phyloP scores from a whole-genome alignment of 2,329 filamentous ascomycete species.

The Fusarium agapanthi region DNA sequence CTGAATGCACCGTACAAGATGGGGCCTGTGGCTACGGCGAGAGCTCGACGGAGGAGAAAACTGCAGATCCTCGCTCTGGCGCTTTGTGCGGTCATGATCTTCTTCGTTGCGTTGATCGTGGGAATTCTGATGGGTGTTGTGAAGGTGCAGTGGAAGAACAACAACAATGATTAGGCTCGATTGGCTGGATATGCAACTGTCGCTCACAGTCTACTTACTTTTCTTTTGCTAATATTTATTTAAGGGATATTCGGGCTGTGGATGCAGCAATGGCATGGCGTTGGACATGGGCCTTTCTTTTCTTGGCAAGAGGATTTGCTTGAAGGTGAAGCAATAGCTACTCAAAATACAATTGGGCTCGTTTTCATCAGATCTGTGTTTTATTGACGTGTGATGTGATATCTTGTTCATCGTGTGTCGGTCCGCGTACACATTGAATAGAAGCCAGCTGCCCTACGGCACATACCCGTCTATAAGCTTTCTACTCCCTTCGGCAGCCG shows the following conservation, averaged over 20 bases:
- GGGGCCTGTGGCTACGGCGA: conserved; percentile 36
- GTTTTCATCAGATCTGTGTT: no score
- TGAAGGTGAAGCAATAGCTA: not conserved
- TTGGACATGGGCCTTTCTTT: not conserved
- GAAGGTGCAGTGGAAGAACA: conserved; percentile 31
- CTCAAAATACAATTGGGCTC: not conserved
- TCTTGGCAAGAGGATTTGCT: not conserved
- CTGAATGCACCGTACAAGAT: conserved; percentile 30
- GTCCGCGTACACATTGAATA: not conserved
- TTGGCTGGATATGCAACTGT: not conserved
- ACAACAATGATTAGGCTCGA: conserved; percentile 9
- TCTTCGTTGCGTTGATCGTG: conserved; percentile 39
- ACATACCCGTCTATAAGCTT: not conserved
- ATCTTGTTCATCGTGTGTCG: not conserved
- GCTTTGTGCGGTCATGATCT: conserved; percentile 34
- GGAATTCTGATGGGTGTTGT: conserved; percentile 41
- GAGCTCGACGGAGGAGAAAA: conserved; percentile 32
- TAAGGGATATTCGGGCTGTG: not conserved
- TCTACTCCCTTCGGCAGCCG: rapidly evolving
- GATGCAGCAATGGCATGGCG: conserved; percentile 14
- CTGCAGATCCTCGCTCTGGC: conserved; percentile 36
- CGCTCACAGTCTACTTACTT: not conserved
- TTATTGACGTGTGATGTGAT: not conserved
- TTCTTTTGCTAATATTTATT: not conserved
- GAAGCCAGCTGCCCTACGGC: no score